Percentiles rank a stretch among this genome's conserved stretches.
phyloP scores from a whole-genome alignment of 768 basidiomycete genomes.

The Phanerochaete carnosa region DNA sequence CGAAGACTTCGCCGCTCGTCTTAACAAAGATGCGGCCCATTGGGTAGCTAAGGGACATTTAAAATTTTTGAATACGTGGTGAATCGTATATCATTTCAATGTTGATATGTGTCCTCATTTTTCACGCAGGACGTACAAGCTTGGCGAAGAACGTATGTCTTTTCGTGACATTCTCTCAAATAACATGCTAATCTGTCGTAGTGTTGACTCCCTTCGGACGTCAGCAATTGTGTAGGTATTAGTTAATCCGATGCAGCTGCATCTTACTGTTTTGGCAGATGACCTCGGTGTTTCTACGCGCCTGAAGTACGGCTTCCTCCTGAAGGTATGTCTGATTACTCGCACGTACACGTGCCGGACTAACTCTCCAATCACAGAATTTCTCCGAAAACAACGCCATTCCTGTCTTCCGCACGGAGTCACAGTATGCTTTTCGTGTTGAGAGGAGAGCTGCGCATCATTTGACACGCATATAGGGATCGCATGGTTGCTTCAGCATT shows the following conservation, averaged over 20 bases:
- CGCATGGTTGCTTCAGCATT: slow-evolving; percentile 51
- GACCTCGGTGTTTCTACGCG: slow-evolving; percentile 40
- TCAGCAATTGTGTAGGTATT: slow-evolving; percentile 70
- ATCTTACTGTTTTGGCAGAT: slow-evolving; percentile 20
- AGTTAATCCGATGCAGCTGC: background rate
- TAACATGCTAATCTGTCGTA: too few species aligned
- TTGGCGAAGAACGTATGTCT: slow-evolving; percentile 75
- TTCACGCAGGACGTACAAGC: slow-evolving; percentile 71
- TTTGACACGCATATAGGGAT: slow-evolving; percentile 25
- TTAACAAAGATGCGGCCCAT: slow-evolving; percentile 50
- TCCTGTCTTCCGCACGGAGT: slow-evolving; percentile 53
- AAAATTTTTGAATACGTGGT: slow-evolving; percentile 83
- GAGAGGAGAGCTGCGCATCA: too few species aligned
- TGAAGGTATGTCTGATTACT: slow-evolving; percentile 27
- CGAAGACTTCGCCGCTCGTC: slow-evolving; percentile 47
- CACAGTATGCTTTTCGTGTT: slow-evolving; percentile 31
- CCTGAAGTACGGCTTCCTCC: slow-evolving; percentile 40
- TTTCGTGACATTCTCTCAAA: background rate
- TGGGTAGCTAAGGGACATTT: slow-evolving; percentile 69
- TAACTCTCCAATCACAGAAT: slow-evolving; percentile 32
- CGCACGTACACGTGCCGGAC: background rate
- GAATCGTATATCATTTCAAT: slow-evolving; percentile 20
- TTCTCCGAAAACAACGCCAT: slow-evolving; percentile 35
- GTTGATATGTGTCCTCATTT: background rate
- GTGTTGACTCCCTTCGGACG: slow-evolving; percentile 87